Conservation (phyloP, 2,329 filamentous ascomycete species). For the Talaromyces sp. region DNA sequence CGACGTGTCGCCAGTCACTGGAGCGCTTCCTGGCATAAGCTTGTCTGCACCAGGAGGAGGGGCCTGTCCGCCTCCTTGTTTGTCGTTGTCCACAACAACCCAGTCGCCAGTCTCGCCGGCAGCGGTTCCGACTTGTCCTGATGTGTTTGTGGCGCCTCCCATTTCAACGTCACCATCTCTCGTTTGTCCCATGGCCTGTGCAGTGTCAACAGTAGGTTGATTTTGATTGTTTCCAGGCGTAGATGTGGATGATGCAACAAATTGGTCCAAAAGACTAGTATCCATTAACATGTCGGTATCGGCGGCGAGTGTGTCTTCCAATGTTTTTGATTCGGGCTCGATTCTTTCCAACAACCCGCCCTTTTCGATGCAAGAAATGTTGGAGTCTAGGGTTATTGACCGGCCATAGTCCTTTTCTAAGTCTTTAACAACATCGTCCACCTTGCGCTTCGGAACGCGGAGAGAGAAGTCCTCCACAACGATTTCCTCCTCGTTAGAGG, state of each 20-base stretch:
- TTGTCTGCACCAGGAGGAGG: slow-evolving; percentile 11
- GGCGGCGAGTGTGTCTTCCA: slow-evolving; percentile 27
- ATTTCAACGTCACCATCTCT: slow-evolving; percentile 48
- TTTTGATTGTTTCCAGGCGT: slow-evolving; percentile 23
- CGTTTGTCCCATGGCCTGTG: slow-evolving; percentile 6
- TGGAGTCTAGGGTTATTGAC: slow-evolving; percentile 59
- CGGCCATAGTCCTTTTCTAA: slow-evolving; percentile 68
- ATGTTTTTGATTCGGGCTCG: slow-evolving; percentile 24
- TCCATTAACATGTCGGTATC: slow-evolving; percentile 32
- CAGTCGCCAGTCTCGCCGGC: slow-evolving; percentile 59
- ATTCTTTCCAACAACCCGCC: slow-evolving; percentile 64
- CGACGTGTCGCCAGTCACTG: slow-evolving; percentile 14
- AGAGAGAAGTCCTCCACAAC: slow-evolving; percentile 33
- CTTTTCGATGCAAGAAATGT: slow-evolving; percentile 67
- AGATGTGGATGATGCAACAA: slow-evolving; percentile 20
- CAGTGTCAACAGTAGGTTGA: slow-evolving; percentile 10
- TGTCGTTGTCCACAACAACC: slow-evolving; percentile 67
- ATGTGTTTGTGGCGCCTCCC: slow-evolving; percentile 43
- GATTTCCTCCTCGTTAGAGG: slow-evolving; percentile 28
- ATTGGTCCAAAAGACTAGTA: slow-evolving; percentile 29
- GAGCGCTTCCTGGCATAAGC: not conserved
- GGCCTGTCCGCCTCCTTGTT: slow-evolving; percentile 39
- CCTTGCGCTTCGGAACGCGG: slow-evolving; percentile 38
- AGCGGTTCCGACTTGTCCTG: slow-evolving; percentile 29
- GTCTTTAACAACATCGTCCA: slow-evolving; percentile 69